Percentiles rank a stretch among this genome's conserved stretches.
Conservation (phyloP, 768 basidiomycete genomes). For the Lentinula sp. region DNA sequence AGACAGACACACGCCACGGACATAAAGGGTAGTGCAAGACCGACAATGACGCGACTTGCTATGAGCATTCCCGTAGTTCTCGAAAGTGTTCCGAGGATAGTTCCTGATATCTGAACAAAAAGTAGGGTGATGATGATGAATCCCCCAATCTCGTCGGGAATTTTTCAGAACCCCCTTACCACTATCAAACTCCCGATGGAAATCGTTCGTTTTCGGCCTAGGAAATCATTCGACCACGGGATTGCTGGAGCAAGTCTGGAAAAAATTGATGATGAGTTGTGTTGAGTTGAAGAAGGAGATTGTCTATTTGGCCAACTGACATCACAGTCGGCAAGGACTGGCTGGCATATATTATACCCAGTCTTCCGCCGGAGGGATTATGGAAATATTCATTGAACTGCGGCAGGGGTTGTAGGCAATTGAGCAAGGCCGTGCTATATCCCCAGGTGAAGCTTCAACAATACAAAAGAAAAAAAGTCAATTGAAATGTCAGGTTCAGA, state of each 20-base stretch:
- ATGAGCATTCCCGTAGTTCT: conserved; percentile 1
- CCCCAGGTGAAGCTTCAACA: not conserved
- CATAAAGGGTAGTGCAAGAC: conserved; percentile 4
- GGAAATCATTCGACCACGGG: conserved; percentile 2
- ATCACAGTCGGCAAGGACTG: conserved; percentile 2
- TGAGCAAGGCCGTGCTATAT: conserved; percentile 3
- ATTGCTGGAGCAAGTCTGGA: conserved; percentile 2
- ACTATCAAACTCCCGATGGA: conserved; percentile 3
- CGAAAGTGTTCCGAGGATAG: conserved; percentile 1
- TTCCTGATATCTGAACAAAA: not conserved
- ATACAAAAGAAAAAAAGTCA: not conserved
- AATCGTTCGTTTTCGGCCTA: conserved; percentile 1
- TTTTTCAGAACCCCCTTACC: not conserved
- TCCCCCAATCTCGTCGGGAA: not conserved
- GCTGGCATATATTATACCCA: conserved; percentile 2
- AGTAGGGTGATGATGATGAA: not conserved
- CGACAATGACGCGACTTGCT: conserved; percentile 5
- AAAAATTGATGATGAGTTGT: not conserved
- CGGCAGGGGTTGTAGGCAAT: conserved; percentile 1
- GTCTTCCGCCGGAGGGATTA: not conserved
- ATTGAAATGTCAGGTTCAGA: not conserved
- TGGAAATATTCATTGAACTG: conserved; percentile 5
- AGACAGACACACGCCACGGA: conserved; percentile 2
- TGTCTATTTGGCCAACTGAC: not conserved
- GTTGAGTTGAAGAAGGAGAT: too few relatives aligned